Evolutionary conservation across 2,329 filamentous ascomycete genomes (phyloP).

Genomic region (Cladosporium sp.): DNA sequence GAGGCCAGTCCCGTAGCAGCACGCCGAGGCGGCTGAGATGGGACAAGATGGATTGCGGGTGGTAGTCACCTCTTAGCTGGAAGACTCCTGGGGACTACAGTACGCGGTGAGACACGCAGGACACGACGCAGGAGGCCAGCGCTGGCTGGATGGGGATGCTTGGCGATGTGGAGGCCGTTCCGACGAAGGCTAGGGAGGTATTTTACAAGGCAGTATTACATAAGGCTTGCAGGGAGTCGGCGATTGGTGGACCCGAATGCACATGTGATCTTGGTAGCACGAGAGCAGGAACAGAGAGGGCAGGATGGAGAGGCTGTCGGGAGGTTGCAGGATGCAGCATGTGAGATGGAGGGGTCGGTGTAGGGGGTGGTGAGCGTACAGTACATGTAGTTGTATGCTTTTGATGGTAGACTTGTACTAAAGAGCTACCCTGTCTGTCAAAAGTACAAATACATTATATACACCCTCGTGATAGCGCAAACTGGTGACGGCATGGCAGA

Average conservation of each 20-base stretch:
- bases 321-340: background rate
- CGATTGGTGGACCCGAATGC: background rate
- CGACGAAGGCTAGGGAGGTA: background rate
- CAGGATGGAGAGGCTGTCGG: background rate
- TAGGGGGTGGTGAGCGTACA: background rate
- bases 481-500: conserved; percentile 1
- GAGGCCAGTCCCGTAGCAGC: background rate
- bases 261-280: background rate
- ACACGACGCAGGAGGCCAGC: background rate
- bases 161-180: background rate
- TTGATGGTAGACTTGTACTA: background rate
- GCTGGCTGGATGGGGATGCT: background rate
- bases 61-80: background rate
- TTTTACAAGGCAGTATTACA: background rate
- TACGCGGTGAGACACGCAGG: background rate
- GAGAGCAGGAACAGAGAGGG: background rate
- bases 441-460: background rate
- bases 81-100: background rate
- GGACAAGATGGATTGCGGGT: background rate
- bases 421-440: background rate
- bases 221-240: background rate
- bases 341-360: background rate
- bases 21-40: background rate
- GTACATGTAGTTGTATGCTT: background rate
- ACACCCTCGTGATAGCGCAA: background rate